A percentile compares a stretch with the other conserved stretches of the same genome.
These are phyloP conservation scores for Cryptococcus sp. DNA, from an alignment of 1,284 basidiomycete genomes.

Conservation along the genomic window DNA sequence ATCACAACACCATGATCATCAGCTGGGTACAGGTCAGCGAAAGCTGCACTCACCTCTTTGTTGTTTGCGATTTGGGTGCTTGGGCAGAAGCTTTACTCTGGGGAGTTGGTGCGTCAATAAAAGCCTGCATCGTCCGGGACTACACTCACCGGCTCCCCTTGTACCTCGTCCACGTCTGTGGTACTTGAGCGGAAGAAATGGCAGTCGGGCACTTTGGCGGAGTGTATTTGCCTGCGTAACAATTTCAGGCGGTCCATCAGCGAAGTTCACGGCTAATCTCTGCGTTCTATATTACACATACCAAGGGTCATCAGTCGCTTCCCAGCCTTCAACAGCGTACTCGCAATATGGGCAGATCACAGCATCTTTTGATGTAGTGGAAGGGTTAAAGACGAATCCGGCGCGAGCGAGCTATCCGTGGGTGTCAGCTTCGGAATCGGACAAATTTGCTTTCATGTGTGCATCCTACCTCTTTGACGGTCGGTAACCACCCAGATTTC, in stretches of 20 bases:
- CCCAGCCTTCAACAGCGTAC: conserved; percentile 75
- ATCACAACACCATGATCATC: neutral
- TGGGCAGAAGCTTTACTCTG: conserved; percentile 14
- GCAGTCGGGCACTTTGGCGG: conserved; percentile 41
- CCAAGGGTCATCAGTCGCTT: conserved; percentile 75
- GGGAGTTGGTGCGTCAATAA: neutral
- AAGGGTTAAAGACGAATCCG: conserved; percentile 74
- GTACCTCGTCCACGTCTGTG: conserved; percentile 7
- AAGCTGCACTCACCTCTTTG: conserved; percentile 13
- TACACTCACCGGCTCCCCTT: conserved; percentile 7
- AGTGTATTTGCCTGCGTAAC: conserved; percentile 37
- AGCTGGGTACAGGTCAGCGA: neutral
- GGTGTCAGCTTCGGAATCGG: conserved; percentile 3
- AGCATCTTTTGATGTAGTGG: conserved; percentile 64
- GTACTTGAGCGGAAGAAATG: conserved; percentile 44
- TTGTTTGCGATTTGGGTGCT: conserved; percentile 9
- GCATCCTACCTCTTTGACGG: conserved; percentile 64
- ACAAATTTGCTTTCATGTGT: conserved; percentile 1
- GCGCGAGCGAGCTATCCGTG: conserved; percentile 71
- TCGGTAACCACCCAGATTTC: conserved; percentile 65
- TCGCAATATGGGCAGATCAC: conserved; percentile 77
- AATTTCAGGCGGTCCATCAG: neutral
- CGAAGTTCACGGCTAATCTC: conserved; percentile 8
- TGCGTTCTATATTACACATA: conserved; percentile 13
- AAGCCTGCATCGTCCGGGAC: neutral